phyloP scores from a whole-genome alignment of 176 grass and related monocot genomes.

The bread wheat (Triticum aestivum) region DNA sequence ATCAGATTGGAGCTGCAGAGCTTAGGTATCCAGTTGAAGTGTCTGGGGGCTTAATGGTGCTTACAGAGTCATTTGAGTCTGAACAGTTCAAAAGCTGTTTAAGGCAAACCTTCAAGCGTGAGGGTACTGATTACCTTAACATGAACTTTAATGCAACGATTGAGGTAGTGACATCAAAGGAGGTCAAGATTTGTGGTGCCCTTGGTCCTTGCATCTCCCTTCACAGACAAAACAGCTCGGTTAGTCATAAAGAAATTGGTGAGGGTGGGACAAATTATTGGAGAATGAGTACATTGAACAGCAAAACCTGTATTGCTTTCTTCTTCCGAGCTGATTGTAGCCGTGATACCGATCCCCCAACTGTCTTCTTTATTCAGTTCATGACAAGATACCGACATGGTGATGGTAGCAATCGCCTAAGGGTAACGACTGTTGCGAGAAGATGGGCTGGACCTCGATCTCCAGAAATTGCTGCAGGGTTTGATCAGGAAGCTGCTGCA shows the following conservation, averaged over 20 bases:
- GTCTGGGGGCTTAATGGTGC: conserved; percentile 76
- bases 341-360: conserved; percentile 61
- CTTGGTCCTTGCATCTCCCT: conserved; percentile 88
- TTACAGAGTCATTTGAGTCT: conserved; percentile 86
- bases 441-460: conserved; percentile 82
- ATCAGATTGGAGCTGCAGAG: conserved; percentile 92
- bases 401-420: conserved; percentile 71
- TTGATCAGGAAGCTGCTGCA: conserved; percentile 97
- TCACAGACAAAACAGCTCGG: conserved; percentile 59
- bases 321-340: conserved; percentile 74
- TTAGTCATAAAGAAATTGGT: conserved; percentile 89
- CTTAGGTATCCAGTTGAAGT: conserved; percentile 84
- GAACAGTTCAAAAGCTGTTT: conserved; percentile 85
- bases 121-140: conserved; percentile 57
- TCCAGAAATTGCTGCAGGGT: conserved; percentile 72
- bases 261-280: conserved; percentile 83
- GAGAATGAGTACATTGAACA: conserved; percentile 78
- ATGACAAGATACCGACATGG: conserved; percentile 86
- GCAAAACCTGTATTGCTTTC: conserved; percentile 89
- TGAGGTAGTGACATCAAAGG: conserved; percentile 87
- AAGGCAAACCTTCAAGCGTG: conserved; percentile 70
- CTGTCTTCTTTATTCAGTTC: conserved; percentile 97
- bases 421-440: conserved; percentile 93
- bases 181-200: conserved; percentile 95
- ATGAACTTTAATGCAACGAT: conserved; percentile 91